Percentiles rank a stretch among this genome's conserved stretches.
Conservation (phyloP, 495 filamentous ascomycete genomes). For the Trichoderma reesei region DNA sequence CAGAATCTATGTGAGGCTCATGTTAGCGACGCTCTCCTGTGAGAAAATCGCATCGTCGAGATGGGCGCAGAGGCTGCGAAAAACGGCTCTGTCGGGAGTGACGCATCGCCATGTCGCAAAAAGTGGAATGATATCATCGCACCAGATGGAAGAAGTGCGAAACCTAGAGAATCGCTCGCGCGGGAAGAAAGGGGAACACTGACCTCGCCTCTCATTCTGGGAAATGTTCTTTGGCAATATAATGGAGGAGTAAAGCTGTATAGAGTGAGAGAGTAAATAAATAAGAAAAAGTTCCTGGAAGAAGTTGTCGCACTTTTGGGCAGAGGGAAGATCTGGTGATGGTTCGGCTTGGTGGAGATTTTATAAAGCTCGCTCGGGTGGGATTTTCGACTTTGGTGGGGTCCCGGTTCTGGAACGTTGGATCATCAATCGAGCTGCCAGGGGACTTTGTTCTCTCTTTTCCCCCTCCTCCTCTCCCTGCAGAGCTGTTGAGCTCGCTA, state of each 20-base stretch:
- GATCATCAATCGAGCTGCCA: not conserved
- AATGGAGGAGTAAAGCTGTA: not conserved
- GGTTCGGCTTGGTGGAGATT: not conserved
- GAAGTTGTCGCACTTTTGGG: not conserved
- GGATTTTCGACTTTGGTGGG: not conserved
- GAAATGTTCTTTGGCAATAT: not conserved
- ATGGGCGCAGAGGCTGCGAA: not conserved
- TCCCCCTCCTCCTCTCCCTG: no score
- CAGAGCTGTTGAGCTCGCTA: no score
- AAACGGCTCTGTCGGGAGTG: not conserved
- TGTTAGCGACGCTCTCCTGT: not conserved
- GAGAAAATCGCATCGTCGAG: not conserved
- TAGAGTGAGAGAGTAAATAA: not conserved
- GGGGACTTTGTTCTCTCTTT: no score
- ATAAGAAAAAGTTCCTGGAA: not conserved
- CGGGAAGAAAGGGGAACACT: conserved; percentile 13
- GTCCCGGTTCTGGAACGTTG: no score
- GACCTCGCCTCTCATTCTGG: conserved; percentile 32
- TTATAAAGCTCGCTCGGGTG: conserved; percentile 4
- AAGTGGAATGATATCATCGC: conserved; percentile 1
- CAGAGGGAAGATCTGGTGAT: not conserved
- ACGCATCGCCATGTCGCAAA: conserved; percentile 7
- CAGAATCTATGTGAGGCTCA: conserved; percentile 48
- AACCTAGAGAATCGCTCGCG: not conserved
- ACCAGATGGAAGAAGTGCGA: not conserved